Base-by-base conservation (phyloP, 129 eudicot genomes). In the Mikania micrantha region DNA sequence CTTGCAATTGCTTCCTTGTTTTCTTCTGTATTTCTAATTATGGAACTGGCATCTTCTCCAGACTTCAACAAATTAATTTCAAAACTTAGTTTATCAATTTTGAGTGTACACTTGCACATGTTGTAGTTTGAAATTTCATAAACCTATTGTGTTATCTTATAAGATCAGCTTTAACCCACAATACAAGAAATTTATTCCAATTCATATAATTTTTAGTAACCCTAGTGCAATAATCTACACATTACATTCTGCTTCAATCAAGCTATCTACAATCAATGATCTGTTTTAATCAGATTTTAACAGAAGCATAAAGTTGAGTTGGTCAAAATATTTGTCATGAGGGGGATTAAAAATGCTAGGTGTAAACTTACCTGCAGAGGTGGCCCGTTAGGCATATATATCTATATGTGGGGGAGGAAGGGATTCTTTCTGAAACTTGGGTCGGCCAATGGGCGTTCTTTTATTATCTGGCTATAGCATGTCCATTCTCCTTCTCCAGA, bases 21-120 rank as follows among this genome's bases (percentile, higher is more conserved):
- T 57, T 91, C 93, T 48, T 84, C 97, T 0, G 88, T 85, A 28
- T 68, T 63, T 63, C 66, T 79, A 32, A 87, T 85, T 75, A 60
- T 54, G 4, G 69, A 74, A 60, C 77, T 72, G 1, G 97, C 96
- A 79, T 91, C 96, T 79, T 54, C 85, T n/a, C 84, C 85, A 5
- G 93, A 76, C 97, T 91, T 68, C 13, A 36, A 44, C 64, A 54
- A 22, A 52, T 44, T 9, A 61, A 29, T 5, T 39, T 58, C 52
- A 11, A 12, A 73, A 66, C n/a, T 49, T 57, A 76, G 31, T 16
- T n/a, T n/a, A n/a, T n/a, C n/a, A n/a, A n/a, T n/a, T n/a, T n/a
- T n/a, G n/a, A n/a, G n/a, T n/a, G 4, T 21, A 56, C 12, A 56
- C 67, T 28, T 25, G 54, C 53, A 54, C 40, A 36, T 53, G 17